Evolutionary conservation across 176 grass and related monocot genomes (phyloP).

Genomic region (Aegilops bicornis): DNA sequence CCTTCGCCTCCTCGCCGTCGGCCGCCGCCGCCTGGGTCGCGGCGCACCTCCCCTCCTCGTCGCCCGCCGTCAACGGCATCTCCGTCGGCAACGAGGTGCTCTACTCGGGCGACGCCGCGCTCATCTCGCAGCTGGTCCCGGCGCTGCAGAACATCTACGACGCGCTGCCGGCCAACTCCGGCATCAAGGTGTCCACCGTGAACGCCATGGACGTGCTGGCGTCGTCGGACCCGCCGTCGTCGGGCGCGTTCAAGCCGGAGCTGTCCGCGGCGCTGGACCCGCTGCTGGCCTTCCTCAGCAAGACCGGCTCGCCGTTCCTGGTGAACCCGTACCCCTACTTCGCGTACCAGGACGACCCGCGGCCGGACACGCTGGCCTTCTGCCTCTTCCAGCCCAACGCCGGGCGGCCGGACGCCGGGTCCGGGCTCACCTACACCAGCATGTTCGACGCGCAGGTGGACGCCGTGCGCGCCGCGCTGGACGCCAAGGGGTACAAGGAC

Average conservation of each 20-base stretch:
- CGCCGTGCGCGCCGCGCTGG: conserved; percentile 77
- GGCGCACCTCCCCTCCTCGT: conserved; percentile 53
- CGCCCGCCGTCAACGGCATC: conserved; percentile 49
- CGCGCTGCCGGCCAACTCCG: conserved; percentile 54
- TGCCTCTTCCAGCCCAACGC: conserved; percentile 78
- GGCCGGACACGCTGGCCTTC: conserved; percentile 67
- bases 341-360: conserved; percentile 75
- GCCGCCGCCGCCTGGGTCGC: conserved; percentile 68
- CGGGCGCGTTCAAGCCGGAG: conserved; percentile 59
- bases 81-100: conserved; percentile 90
- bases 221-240: conserved; percentile 70
- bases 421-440: conserved; percentile 71
- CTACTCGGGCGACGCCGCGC: conserved; percentile 52
- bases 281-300: conserved; percentile 68
- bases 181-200: conserved; percentile 69
- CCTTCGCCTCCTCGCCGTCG: conserved; percentile 56
- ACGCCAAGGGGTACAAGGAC: conserved; percentile 70
- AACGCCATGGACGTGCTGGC: conserved; percentile 75
- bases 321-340: conserved; percentile 93
- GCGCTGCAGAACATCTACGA: conserved; percentile 71
- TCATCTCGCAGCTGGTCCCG: conserved; percentile 56
- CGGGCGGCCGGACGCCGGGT: conserved; percentile 59
- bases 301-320: conserved; percentile 79
- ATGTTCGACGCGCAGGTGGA: conserved; percentile 92
- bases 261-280: conserved; percentile 44